Conservation (phyloP, 202 grass and related monocot species). For the Bolboschoenoplectus hybrid region DNA sequence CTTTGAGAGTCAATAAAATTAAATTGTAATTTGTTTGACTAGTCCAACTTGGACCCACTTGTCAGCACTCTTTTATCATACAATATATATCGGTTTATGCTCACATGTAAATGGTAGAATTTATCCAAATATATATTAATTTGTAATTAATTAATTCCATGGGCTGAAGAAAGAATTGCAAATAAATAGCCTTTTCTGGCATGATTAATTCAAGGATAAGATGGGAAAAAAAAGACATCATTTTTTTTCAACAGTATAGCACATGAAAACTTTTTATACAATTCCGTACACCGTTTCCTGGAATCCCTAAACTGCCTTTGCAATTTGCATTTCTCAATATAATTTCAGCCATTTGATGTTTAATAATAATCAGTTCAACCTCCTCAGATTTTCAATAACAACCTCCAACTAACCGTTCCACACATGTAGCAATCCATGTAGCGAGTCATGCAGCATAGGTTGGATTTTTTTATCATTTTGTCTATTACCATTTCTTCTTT, state of each 20-base stretch:
- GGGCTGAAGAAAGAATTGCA: slow-evolving; percentile 4
- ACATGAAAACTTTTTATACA: neutral
- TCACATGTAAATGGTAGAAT: neutral
- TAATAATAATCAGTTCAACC: slow-evolving; percentile 16
- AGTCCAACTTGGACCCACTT: neutral
- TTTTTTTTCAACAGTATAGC: neutral
- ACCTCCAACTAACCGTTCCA: neutral
- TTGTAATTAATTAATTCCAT: neutral
- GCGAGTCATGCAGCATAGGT: neutral
- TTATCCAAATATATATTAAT: neutral
- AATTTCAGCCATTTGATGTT: neutral
- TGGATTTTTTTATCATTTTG: neutral
- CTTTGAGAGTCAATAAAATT: neutral
- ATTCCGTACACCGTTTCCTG: slow-evolving; percentile 1
- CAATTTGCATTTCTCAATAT: neutral
- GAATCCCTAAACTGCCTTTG: neutral
- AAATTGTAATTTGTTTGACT: neutral
- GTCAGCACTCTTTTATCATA: neutral
- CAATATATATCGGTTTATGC: neutral
- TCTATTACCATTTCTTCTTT: neutral
- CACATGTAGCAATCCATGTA: neutral
- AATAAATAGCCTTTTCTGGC: neutral
- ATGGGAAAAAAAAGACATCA: neutral
- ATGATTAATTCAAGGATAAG: neutral
- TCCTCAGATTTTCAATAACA: neutral